These are phyloP conservation scores for Annulohypoxylon moriforme DNA, from an alignment of 495 filamentous ascomycete genomes.

Conservation along the genomic window DNA sequence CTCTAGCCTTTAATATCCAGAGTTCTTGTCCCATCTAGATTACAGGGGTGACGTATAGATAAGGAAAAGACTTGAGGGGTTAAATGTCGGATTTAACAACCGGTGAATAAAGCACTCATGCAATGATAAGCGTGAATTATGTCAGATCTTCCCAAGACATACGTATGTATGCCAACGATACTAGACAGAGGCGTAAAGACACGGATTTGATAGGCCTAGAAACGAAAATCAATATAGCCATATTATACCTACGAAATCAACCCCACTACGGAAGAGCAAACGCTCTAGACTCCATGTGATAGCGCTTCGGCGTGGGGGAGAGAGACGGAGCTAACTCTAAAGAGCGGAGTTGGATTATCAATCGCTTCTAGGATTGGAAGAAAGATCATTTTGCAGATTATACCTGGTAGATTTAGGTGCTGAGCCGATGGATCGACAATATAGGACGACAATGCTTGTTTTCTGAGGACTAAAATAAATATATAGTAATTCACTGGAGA, in stretches of 20 bases:
- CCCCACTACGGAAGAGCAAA: background rate
- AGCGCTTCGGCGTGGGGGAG: slow-evolving; percentile 1
- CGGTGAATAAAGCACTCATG: background rate
- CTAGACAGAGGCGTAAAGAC: background rate
- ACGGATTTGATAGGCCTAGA: background rate
- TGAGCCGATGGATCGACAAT: background rate
- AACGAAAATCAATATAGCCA: background rate
- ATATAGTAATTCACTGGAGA: background rate
- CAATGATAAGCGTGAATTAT: slow-evolving; percentile 1
- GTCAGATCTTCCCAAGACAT: background rate
- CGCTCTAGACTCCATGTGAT: slow-evolving; percentile 2
- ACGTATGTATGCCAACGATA: background rate
- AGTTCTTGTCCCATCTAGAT: slow-evolving; percentile 1
- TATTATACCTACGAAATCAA: background rate
- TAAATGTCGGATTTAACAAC: background rate
- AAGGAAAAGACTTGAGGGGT: background rate
- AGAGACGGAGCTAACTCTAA: slow-evolving; percentile 3
- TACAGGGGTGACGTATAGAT: background rate
- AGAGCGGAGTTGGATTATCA: background rate
- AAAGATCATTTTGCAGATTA: background rate
- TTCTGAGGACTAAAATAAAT: background rate
- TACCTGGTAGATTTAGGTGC: background rate
- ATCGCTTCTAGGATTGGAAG: background rate
- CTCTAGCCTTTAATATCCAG: background rate
- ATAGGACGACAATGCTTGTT: background rate